These are phyloP conservation scores for Rehmannia glutinosa DNA, from an alignment of 257 asterid genomes.

Conservation along the genomic window DNA sequence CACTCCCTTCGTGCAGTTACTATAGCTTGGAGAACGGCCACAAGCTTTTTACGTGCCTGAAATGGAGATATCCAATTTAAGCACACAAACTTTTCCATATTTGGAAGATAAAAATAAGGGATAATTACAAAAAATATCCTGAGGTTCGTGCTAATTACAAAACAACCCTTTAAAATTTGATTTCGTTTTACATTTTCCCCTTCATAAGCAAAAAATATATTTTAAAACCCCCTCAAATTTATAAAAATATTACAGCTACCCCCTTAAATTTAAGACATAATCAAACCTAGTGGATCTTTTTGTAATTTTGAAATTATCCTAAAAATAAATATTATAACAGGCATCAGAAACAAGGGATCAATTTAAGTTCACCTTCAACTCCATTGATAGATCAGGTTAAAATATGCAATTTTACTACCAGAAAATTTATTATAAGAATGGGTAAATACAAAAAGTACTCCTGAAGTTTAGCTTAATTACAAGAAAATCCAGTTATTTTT, in stretches of 20 bases:
- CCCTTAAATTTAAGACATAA: too few species aligned
- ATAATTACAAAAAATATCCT: neutral
- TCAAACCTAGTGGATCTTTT: too few species aligned
- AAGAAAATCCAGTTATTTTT: too few species aligned
- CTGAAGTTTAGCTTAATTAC: too few species aligned
- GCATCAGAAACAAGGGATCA: neutral
- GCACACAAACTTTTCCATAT: neutral
- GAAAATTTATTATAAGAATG: neutral
- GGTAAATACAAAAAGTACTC: too few species aligned
- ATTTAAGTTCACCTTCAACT: neutral
- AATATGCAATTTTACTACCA: neutral
- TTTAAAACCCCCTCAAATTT: too few species aligned
- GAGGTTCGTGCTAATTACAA: too few species aligned
- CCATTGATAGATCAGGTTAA: neutral
- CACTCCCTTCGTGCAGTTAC: constrained; percentile 54
- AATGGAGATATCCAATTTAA: neutral
- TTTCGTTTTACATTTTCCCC: too few species aligned
- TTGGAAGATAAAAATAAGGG: neutral
- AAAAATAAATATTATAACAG: neutral
- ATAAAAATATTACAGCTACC: too few species aligned
- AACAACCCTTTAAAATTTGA: too few species aligned
- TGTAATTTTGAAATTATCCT: too few species aligned
- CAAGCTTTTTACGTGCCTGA: constrained; percentile 82
- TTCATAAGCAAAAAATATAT: too few species aligned
- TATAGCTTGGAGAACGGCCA: constrained; percentile 46